These are phyloP conservation scores for Pyronema domesticum DNA, from an alignment of 495 filamentous ascomycete genomes.

Conservation along the genomic window DNA sequence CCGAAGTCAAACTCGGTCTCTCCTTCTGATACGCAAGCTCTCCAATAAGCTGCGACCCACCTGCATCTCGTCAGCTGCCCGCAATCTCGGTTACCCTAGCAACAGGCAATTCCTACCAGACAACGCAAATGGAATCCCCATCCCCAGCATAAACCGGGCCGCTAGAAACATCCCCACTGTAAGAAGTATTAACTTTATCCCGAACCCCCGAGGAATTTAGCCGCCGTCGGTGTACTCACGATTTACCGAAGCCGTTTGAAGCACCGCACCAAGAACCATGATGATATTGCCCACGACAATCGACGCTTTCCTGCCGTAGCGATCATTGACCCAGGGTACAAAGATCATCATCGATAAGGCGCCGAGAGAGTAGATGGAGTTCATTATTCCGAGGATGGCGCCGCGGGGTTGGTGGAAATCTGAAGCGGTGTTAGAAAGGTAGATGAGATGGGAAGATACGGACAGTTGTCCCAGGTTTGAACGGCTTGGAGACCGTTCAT, in stretches of 20 bases:
- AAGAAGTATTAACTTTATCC: conserved; percentile 25
- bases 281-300: conserved; percentile 42
- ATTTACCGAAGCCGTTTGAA: conserved; percentile 30
- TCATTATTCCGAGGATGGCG: conserved; percentile 14
- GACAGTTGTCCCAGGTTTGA: conserved; percentile 39
- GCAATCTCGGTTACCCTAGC: no score
- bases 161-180: conserved; percentile 37
- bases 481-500: conserved; percentile 51
- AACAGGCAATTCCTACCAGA: conserved; percentile 15
- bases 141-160: conserved; percentile 45
- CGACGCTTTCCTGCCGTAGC: conserved; percentile 37
- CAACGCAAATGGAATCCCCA: conserved; percentile 46
- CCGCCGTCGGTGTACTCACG: conserved; percentile 25
- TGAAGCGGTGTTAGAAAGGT: conserved; percentile 1
- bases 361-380: conserved; percentile 15
- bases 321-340: conserved; percentile 40
- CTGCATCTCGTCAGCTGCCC: conserved; percentile 7
- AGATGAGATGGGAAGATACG: conserved; percentile 6
- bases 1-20: conserved; percentile 48
- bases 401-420: conserved; percentile 28
- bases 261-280: conserved; percentile 38
- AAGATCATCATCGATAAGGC: conserved; percentile 34
- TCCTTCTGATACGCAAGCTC: conserved; percentile 52
- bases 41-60: conserved; percentile 44
- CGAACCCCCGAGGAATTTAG: not conserved